Evolutionary conservation across 306 rosid species (phyloP).

Genomic region (Senna tora): DNA sequence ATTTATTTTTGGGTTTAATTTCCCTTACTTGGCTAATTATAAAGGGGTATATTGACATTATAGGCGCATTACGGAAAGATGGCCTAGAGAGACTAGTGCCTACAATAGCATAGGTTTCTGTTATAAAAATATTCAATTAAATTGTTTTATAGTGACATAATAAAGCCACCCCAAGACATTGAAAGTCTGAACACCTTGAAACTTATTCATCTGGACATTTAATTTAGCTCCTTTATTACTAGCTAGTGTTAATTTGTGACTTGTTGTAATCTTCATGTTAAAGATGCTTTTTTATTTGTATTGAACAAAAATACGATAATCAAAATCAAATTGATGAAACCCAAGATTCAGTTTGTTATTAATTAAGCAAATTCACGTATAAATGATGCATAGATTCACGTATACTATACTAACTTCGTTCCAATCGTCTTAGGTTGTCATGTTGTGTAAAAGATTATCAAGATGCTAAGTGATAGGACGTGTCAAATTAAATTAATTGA

Average conservation of each 20-base stretch:
- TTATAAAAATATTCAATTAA: too few species aligned
- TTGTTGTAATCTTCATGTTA: not conserved
- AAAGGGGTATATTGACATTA: too few species aligned
- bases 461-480: not conserved
- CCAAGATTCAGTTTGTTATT: conserved; percentile 35
- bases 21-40: too few species aligned
- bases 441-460: not conserved
- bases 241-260: not conserved
- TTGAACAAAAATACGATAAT: not conserved
- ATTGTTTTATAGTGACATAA: too few species aligned
- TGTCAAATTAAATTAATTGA: not conserved
- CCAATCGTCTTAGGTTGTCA: conserved; percentile 8
- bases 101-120: too few species aligned
- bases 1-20: too few species aligned
- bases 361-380: not conserved
- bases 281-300: not conserved
- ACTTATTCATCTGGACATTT: too few species aligned
- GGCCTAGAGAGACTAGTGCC: too few species aligned
- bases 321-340: conserved; percentile 27
- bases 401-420: not conserved
- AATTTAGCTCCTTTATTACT: too few species aligned
- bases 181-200: too few species aligned
- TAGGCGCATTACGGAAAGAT: too few species aligned
- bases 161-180: too few species aligned
- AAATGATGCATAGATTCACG: not conserved